Percentiles rank a stretch among this genome's conserved stretches.
These are phyloP conservation scores for Malus hybrid DNA, from an alignment of 331 rosid species.

Conservation along the genomic window DNA sequence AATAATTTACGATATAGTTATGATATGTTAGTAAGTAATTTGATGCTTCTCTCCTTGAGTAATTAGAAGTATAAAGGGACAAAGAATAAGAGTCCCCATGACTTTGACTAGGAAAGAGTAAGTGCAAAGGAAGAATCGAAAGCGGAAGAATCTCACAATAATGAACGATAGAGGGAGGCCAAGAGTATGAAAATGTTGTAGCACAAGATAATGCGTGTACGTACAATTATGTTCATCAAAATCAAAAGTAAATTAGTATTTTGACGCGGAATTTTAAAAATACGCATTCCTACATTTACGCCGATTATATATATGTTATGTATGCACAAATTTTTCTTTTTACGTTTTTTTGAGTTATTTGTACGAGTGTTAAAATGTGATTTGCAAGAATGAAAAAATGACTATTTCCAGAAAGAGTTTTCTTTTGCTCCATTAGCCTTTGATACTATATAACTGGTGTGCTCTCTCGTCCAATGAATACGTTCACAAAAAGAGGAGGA, in stretches of 20 bases:
- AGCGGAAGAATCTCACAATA: neutral
- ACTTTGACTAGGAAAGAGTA: neutral
- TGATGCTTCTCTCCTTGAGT: neutral
- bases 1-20: neutral
- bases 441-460: neutral
- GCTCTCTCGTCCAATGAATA: neutral
- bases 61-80: neutral
- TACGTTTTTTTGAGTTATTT: too few relatives aligned
- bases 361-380: too few relatives aligned
- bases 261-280: neutral
- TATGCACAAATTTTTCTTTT: neutral
- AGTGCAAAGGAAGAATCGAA: neutral
- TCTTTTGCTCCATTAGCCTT: neutral
- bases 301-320: neutral
- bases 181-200: neutral
- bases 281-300: neutral
- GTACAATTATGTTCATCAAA: neutral
- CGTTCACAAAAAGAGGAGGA: slow-evolving; percentile 5
- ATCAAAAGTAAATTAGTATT: neutral
- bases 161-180: neutral
- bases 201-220: neutral
- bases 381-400: neutral
- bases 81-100: slow-evolving; percentile 10
- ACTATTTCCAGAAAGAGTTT: neutral
- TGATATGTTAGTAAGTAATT: neutral